phyloP scores from a whole-genome alignment of 768 basidiomycete species.

The Tricholoma flavovirens region DNA sequence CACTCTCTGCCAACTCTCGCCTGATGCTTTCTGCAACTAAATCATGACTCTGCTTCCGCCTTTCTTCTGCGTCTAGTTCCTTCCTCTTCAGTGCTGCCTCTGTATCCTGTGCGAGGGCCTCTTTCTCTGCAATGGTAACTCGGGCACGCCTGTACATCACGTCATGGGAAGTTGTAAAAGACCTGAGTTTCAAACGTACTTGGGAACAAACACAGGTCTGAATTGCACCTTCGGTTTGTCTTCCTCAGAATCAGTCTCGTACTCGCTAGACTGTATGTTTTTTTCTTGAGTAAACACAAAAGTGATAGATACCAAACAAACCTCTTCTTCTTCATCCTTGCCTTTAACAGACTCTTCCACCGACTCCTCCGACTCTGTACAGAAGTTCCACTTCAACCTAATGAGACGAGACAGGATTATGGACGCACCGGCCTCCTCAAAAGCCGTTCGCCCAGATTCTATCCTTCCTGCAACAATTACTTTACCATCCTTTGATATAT shows the following conservation, averaged over 20 bases:
- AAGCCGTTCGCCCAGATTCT: constrained; percentile 69
- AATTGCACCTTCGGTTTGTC: constrained; percentile 72
- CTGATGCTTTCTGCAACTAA: constrained; percentile 92
- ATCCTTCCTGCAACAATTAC: constrained; percentile 75
- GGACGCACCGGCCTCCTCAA: constrained; percentile 43
- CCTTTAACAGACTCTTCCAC: constrained; percentile 26
- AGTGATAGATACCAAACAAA: constrained; percentile 20
- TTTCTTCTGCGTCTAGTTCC: constrained; percentile 73
- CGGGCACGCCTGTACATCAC: constrained; percentile 56
- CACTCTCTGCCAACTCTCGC: constrained; percentile 89
- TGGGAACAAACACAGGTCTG: constrained; percentile 91
- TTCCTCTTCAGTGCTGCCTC: constrained; percentile 69
- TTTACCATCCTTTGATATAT: constrained; percentile 73
- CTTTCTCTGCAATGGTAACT: constrained; percentile 64
- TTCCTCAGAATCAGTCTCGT: constrained; percentile 76
- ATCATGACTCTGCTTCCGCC: constrained; percentile 84
- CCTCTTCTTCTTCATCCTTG: constrained; percentile 31
- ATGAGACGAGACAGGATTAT: constrained; percentile 4
- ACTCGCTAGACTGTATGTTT: constrained; percentile 70
- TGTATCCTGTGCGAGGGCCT: constrained; percentile 60
- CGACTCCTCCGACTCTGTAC: constrained; percentile 45
- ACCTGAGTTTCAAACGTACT: constrained; percentile 47
- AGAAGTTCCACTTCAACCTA: constrained; percentile 7
- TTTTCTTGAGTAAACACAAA: constrained; percentile 11
- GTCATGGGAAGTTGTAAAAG: not conserved